Percentiles rank a stretch among this genome's conserved stretches.
phyloP scores from a whole-genome alignment of 75 land plant genomes.

The Sequoia sempervirens region DNA sequence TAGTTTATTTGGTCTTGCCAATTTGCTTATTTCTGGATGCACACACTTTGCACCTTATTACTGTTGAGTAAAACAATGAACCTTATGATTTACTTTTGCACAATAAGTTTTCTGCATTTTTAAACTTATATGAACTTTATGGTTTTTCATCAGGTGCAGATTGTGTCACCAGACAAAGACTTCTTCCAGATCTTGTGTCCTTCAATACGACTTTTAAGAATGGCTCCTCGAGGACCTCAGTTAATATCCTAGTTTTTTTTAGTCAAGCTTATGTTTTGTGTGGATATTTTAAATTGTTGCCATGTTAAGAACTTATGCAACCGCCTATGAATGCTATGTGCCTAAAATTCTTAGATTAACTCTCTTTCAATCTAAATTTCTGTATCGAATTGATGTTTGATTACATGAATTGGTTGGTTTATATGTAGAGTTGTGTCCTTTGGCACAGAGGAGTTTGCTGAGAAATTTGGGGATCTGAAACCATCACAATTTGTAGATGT shows the following conservation, averaged over 20 bases:
- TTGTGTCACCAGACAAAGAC: slow-evolving; percentile 95
- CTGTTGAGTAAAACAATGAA: neutral
- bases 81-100: neutral
- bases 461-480: slow-evolving; percentile 55
- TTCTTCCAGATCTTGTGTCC: slow-evolving; percentile 92
- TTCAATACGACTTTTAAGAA: slow-evolving; percentile 68
- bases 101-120: neutral
- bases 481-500: slow-evolving; percentile 89
- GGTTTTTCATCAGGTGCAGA: slow-evolving; percentile 48
- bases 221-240: slow-evolving; percentile 72
- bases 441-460: slow-evolving; percentile 82
- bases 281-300: neutral
- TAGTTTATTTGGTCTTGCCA: neutral
- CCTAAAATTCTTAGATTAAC: neutral
- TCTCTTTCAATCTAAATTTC: neutral
- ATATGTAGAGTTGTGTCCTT: slow-evolving; percentile 63
- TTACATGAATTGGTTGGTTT: neutral
- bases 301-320: neutral
- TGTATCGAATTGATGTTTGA: neutral
- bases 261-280: neutral
- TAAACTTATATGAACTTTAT: neutral
- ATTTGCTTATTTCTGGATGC: neutral
- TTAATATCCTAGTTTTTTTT: slow-evolving; percentile 18
- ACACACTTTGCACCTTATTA: neutral
- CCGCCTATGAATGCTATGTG: neutral